Evolutionary conservation across 192 early-diverging fungal species (phyloP).

Genomic region (Coemansia sp.): DNA sequence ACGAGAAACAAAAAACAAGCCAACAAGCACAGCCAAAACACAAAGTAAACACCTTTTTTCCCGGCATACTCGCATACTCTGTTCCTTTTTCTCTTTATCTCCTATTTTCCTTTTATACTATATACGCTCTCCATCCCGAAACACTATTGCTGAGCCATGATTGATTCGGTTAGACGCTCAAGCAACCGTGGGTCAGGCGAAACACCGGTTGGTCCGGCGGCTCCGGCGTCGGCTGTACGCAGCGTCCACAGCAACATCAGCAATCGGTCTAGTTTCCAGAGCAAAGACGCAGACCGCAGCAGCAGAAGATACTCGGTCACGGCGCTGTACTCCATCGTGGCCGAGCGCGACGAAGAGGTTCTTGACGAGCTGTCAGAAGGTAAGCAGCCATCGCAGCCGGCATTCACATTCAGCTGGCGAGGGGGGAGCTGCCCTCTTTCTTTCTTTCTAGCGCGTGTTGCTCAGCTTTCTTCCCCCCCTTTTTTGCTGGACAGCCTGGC

Average conservation of each 20-base stretch:
- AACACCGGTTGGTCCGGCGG: slow-evolving; percentile 13
- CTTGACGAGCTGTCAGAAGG: slow-evolving; percentile 90
- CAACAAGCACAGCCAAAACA: no score
- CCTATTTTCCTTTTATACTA: background rate
- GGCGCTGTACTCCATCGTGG: slow-evolving; percentile 75
- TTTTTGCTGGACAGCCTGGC: background rate
- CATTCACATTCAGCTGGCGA: no score
- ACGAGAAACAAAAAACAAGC: no score
- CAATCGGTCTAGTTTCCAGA: slow-evolving; percentile 25
- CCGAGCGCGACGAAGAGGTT: slow-evolving; percentile 90
- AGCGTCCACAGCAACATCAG: slow-evolving; percentile 36
- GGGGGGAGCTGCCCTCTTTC: no score
- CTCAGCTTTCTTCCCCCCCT: no score
- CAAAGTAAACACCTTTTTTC: no score
- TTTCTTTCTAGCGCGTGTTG: background rate
- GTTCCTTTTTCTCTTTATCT: slow-evolving; percentile 1
- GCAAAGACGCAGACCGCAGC: slow-evolving; percentile 53
- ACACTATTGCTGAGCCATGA: no score
- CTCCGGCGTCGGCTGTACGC: slow-evolving; percentile 12
- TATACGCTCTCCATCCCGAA: no score
- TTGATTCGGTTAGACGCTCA: slow-evolving; percentile 40
- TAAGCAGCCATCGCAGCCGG: no score
- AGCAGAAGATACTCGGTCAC: slow-evolving; percentile 69
- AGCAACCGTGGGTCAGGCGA: slow-evolving; percentile 31
- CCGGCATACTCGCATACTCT: no score